Evolutionary conservation across 257 asterid species (phyloP).

Genomic region (Przewalskia tangutica): DNA sequence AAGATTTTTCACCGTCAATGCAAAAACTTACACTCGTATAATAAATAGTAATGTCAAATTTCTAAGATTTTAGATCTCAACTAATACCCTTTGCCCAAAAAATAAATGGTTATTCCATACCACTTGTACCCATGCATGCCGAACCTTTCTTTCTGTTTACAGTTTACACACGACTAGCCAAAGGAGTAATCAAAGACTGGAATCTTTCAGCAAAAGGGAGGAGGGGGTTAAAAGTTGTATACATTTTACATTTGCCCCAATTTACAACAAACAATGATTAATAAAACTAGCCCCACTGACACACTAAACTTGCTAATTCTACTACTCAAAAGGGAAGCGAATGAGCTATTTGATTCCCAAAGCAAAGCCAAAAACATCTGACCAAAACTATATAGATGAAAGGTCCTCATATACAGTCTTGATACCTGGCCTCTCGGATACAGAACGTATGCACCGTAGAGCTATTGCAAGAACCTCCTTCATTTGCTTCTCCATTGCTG

Average conservation of each 20-base stretch:
- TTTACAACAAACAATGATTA: slow-evolving; percentile 35
- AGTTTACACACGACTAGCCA: not conserved
- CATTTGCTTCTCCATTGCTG: slow-evolving; percentile 69
- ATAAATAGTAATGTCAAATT: not conserved
- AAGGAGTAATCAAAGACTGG: not conserved
- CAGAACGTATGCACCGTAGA: slow-evolving; percentile 64
- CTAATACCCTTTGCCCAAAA: not conserved
- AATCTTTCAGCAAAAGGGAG: not conserved
- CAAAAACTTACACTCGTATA: not conserved
- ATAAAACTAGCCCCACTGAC: slow-evolving; percentile 16
- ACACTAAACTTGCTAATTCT: slow-evolving; percentile 26
- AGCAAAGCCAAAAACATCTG: slow-evolving; percentile 4
- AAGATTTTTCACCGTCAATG: not conserved
- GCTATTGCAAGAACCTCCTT: slow-evolving; percentile 90
- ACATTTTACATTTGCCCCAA: slow-evolving; percentile 29
- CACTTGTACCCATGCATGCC: not conserved
- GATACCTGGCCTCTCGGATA: slow-evolving; percentile 91
- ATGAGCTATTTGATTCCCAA: slow-evolving; percentile 84
- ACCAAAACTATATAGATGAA: slow-evolving; percentile 56
- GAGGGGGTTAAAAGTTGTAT: not conserved
- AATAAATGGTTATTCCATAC: not conserved
- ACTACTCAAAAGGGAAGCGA: slow-evolving; percentile 57
- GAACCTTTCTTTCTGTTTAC: too few species aligned
- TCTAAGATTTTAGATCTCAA: not conserved
- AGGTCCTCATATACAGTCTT: slow-evolving; percentile 90